Percentiles rank a stretch among this genome's conserved stretches.
Evolutionary conservation across 1,284 basidiomycete species (phyloP).

Genomic region (Cystobasidium sp.): DNA sequence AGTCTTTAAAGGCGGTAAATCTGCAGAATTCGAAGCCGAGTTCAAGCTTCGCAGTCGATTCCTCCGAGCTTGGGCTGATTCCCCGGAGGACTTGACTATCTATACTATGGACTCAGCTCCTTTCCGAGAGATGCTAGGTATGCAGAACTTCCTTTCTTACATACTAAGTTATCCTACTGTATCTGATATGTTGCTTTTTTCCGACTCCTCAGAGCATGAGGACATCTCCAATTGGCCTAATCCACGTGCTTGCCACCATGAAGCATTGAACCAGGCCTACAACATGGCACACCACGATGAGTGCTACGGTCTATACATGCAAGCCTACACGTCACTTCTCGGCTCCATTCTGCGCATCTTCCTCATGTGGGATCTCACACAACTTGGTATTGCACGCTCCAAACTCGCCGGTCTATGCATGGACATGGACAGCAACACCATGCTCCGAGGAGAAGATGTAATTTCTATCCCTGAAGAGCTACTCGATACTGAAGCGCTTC

Average conservation of each 20-base stretch:
- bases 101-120: conserved; percentile 6
- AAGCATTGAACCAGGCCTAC: not conserved
- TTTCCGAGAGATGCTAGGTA: conserved; percentile 9
- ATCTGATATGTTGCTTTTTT: not conserved
- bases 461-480: conserved; percentile 4
- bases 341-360: conserved; percentile 4
- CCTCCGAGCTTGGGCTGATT: conserved; percentile 6
- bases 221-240: not conserved
- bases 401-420: not conserved
- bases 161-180: not conserved
- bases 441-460: conserved; percentile 5
- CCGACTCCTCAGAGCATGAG: conserved; percentile 9
- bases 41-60: not conserved
- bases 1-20: conserved; percentile 2
- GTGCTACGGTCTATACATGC: conserved; percentile 1
- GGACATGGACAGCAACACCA: not conserved
- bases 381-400: conserved; percentile 14
- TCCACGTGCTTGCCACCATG: not conserved
- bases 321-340: conserved; percentile 1
- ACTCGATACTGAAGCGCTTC: not conserved
- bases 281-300: conserved; percentile 25
- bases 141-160: not conserved
- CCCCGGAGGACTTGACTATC: not conserved
- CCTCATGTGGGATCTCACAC: conserved; percentile 17
- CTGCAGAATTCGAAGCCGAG: not conserved